Evolutionary conservation across 2,329 filamentous ascomycete species (phyloP).

Genomic region (Fusarium secorum): DNA sequence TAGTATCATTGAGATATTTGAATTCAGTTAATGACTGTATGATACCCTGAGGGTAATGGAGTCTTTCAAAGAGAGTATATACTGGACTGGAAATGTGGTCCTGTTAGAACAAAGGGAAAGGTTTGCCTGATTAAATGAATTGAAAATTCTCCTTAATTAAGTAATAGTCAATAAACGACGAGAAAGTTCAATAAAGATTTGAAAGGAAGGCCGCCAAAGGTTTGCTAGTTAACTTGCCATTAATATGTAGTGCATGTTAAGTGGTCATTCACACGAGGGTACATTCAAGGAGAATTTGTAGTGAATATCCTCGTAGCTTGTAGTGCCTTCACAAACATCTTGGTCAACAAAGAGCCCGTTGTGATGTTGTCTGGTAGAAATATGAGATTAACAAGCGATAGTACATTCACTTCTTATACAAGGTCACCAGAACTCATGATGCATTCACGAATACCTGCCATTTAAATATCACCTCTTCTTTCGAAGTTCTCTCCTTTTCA

Average conservation of each 20-base stretch:
- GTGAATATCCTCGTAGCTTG: rapidly evolving
- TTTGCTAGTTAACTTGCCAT: rapidly evolving
- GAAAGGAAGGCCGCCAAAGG: background rate
- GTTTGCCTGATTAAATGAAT: too few relatives aligned
- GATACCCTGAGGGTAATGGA: too few relatives aligned
- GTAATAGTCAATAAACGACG: too few relatives aligned
- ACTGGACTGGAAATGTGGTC: too few relatives aligned
- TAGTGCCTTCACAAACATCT: background rate
- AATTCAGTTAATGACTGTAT: too few relatives aligned
- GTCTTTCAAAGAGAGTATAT: too few relatives aligned
- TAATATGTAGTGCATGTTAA: rapidly evolving
- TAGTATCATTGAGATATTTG: too few relatives aligned
- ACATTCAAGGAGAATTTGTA: rapidly evolving
- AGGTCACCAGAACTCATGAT: background rate
- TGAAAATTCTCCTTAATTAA: too few relatives aligned
- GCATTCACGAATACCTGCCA: background rate
- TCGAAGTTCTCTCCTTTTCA: background rate
- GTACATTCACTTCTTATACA: rapidly evolving
- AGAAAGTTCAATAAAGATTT: background rate
- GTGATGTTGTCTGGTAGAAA: background rate
- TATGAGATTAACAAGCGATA: background rate
- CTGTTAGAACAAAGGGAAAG: too few relatives aligned
- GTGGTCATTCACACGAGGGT: rapidly evolving
- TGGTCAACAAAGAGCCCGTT: background rate
- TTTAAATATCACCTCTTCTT: background rate